Conservation (phyloP, 768 basidiomycete genomes). For the Boletus pseudopeckii region DNA sequence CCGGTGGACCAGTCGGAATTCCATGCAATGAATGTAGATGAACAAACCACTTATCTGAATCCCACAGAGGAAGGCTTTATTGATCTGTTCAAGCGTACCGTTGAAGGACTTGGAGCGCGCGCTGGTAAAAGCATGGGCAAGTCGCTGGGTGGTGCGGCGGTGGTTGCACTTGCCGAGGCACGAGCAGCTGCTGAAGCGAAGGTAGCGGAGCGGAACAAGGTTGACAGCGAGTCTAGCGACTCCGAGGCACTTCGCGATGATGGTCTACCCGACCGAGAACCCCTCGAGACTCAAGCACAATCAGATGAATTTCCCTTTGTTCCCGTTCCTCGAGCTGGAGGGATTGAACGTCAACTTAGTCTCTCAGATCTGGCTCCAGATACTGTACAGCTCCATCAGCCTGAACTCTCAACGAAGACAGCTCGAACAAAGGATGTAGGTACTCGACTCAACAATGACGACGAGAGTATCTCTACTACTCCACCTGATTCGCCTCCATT, state of each 20-base stretch:
- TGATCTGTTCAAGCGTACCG: slow-evolving; percentile 65
- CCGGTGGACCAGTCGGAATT: slow-evolving; percentile 16
- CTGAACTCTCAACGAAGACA: slow-evolving; percentile 24
- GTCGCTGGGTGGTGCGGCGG: slow-evolving; percentile 53
- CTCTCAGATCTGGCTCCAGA: slow-evolving; percentile 57
- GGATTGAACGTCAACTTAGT: slow-evolving; percentile 43
- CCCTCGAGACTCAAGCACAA: neutral
- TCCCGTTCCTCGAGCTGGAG: slow-evolving; percentile 1
- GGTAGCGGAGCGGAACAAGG: slow-evolving; percentile 60
- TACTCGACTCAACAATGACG: neutral
- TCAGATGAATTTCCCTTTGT: neutral
- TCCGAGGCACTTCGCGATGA: slow-evolving; percentile 27
- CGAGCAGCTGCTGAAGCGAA: slow-evolving; percentile 63
- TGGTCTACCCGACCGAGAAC: slow-evolving; percentile 7
- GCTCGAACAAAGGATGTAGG: slow-evolving; percentile 1
- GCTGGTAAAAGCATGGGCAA: slow-evolving; percentile 57
- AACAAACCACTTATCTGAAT: slow-evolving; percentile 9
- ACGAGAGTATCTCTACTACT: slow-evolving; percentile 50
- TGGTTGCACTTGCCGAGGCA: slow-evolving; percentile 62
- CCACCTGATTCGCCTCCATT: slow-evolving; percentile 55
- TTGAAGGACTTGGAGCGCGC: slow-evolving; percentile 62
- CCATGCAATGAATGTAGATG: slow-evolving; percentile 24
- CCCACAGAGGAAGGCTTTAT: slow-evolving; percentile 47
- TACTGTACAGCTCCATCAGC: slow-evolving; percentile 22
- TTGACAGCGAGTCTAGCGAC: slow-evolving; percentile 32